phyloP scores from a whole-genome alignment of 2,329 filamentous ascomycete species.

The Corynespora cassiicola region DNA sequence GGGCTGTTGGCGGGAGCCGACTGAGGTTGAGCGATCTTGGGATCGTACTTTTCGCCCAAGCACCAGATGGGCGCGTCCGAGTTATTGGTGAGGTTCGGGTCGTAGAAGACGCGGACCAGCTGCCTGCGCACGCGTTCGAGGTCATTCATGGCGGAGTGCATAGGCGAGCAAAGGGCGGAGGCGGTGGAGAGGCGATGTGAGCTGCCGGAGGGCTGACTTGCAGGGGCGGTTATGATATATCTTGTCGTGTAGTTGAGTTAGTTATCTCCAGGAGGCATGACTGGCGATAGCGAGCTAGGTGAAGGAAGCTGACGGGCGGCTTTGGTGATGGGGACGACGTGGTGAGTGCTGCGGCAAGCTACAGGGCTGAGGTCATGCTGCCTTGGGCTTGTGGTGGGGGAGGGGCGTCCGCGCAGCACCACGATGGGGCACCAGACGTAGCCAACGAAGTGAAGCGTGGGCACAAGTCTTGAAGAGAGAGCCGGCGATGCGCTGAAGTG shows the following conservation, averaged over 20 bases:
- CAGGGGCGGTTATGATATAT: too few species aligned
- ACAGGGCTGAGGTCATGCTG: conserved; percentile 15
- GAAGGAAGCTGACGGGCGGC: background rate
- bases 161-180: background rate
- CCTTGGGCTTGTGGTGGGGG: conserved; percentile 12
- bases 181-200: background rate
- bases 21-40: conserved; percentile 30
- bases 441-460: too few species aligned
- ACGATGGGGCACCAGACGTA: too few species aligned
- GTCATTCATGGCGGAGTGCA: conserved; percentile 65
- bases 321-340: background rate
- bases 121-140: conserved; percentile 76
- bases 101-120: conserved; percentile 91
- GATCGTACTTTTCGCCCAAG: conserved; percentile 67
- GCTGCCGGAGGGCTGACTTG: too few species aligned
- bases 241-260: too few species aligned
- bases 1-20: conserved; percentile 19
- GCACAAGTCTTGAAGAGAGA: too few species aligned
- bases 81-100: conserved; percentile 86
- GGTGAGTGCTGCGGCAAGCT: background rate
- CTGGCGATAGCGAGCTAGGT: background rate
- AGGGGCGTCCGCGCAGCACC: conserved; percentile 4
- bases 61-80: conserved; percentile 81
- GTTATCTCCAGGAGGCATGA: too few species aligned
- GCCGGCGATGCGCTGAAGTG: too few species aligned